Evolutionary conservation across 108 stramenopile species (phyloP), one percentile per base, ranked within the genome.

Genomic region (Heterococcus sp.): DNA sequence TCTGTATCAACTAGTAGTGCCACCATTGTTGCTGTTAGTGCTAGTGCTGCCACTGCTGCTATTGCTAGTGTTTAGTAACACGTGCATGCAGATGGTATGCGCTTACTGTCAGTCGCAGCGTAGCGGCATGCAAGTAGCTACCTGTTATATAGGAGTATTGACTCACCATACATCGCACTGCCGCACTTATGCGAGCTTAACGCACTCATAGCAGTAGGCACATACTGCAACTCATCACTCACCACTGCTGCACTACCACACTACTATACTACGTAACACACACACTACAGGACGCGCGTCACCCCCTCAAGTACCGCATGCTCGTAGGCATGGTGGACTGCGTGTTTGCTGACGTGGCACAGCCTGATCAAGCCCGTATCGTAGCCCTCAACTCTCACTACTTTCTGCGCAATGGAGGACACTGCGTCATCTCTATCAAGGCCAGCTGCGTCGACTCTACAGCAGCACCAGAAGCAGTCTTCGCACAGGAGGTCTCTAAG

Each of bases 231-330:
- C 58, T 63, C 21, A 63, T 63, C 58, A 21, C 21, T 63, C 58
- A 26, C 58, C 58, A 26, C 21, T 26, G 58, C 58, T 26, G 58
- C 58, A 14, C 58, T 63, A 14, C 58, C 21, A 26, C 21, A 14
- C 58, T 14, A 14, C 58, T 26, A 26, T 26, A 14, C 21, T 14
- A 14, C 21, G 21, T 63, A 26, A 14, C n/a, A n/a, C n/a, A n/a
- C n/a, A n/a, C 66, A 29, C 8, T 28, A 3, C 35, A 73, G 84
- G 98, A 99, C 88, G 98, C 98, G 11, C 88, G 98, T 38, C 98
- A 99, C 90, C 98, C 98, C 32, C 91, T 98, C 32, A 99, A 99
- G 87, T 99, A 99, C 88, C 92, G 98, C 39, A 99, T 99, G 98
- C 85, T 85, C 21, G 93, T 97, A 74, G 97, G 97, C 75, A 99